A percentile compares a stretch with the other conserved stretches of the same genome.
Evolutionary conservation across 495 filamentous ascomycete species (phyloP).

Genomic region (Aspergillus kassunensis): DNA sequence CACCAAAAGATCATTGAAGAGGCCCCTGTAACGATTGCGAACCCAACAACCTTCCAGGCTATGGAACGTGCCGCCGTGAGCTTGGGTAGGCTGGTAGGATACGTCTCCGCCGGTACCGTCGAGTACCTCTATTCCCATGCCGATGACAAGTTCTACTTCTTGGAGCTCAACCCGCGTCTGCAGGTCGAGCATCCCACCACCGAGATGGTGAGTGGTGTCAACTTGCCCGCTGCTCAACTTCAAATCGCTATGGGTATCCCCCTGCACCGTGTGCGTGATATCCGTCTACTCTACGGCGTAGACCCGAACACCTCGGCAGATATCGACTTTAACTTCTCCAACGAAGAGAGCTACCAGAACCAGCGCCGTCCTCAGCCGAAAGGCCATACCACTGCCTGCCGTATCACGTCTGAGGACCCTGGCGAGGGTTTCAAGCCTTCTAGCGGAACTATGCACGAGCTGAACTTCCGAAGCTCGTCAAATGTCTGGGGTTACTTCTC

Average conservation of each 20-base stretch:
- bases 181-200: slow-evolving; percentile 99
- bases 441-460: slow-evolving; percentile 96
- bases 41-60: slow-evolving; percentile 77
- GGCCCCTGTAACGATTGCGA: slow-evolving; percentile 94
- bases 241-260: slow-evolving; percentile 99
- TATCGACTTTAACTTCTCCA: slow-evolving; percentile 96
- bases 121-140: slow-evolving; percentile 99
- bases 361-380: slow-evolving; percentile 90
- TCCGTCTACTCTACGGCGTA: slow-evolving; percentile 91
- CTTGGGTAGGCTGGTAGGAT: slow-evolving; percentile 88
- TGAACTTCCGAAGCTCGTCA: slow-evolving; percentile 97
- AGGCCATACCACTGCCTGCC: slow-evolving; percentile 95
- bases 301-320: slow-evolving; percentile 80
- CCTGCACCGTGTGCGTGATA: slow-evolving; percentile 91
- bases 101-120: slow-evolving; percentile 97
- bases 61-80: slow-evolving; percentile 98
- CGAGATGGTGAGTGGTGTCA: slow-evolving; percentile 98
- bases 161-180: slow-evolving; percentile 95
- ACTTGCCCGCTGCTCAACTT: slow-evolving; percentile 93
- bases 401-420: slow-evolving; percentile 99
- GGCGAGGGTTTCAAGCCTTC: slow-evolving; percentile 99
- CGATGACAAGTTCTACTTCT: slow-evolving; percentile 99
- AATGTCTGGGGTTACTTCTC: slow-evolving; percentile 99
- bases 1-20: slow-evolving; percentile 99
- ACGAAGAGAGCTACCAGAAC: slow-evolving; percentile 73